phyloP scores from a whole-genome alignment of 2,329 filamentous ascomycete genomes.

The Aspergillus quadrilineatus region DNA sequence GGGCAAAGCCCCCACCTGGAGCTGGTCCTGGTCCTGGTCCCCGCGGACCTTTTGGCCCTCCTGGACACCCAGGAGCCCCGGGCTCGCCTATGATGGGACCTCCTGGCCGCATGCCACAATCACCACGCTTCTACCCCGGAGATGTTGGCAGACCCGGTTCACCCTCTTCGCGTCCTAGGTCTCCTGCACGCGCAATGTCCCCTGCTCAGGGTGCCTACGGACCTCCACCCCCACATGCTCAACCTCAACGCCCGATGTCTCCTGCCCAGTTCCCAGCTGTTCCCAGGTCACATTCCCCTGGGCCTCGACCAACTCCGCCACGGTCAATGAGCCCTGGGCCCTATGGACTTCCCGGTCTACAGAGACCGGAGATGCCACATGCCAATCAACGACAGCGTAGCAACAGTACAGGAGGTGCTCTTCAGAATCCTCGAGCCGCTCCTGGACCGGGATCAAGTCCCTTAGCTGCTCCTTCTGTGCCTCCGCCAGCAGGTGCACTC shows the following conservation, averaged over 20 bases:
- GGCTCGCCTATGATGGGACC: conserved; percentile 36
- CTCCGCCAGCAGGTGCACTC: conserved; percentile 39
- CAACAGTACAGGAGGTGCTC: conserved; percentile 43
- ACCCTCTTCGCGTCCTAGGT: conserved; percentile 41
- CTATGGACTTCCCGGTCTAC: conserved; percentile 43
- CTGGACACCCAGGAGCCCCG: conserved; percentile 30
- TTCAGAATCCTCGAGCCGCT: conserved; percentile 20
- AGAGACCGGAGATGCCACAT: conserved; percentile 40
- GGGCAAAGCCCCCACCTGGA: conserved; percentile 50
- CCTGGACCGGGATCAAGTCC: conserved; percentile 28
- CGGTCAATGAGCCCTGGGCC: conserved; percentile 45
- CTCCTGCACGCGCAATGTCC: conserved; percentile 30
- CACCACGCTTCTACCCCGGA: conserved; percentile 36
- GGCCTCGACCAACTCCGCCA: conserved; percentile 25
- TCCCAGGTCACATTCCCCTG: conserved; percentile 36
- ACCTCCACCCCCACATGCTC: conserved; percentile 28
- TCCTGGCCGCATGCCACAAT: conserved; percentile 27
- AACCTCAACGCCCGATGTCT: conserved; percentile 32
- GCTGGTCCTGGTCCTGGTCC: conserved; percentile 27
- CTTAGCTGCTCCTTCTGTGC: conserved; percentile 22
- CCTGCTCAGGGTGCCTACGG: conserved; percentile 28
- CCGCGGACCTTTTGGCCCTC: conserved; percentile 24
- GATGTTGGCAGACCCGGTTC: conserved; percentile 18
- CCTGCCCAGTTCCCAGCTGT: conserved; percentile 38
- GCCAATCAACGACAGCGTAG: conserved; percentile 40